Evolutionary conservation across 345 rosid genomes (phyloP).

Genomic region (Xanthoceras sorbifolium): DNA sequence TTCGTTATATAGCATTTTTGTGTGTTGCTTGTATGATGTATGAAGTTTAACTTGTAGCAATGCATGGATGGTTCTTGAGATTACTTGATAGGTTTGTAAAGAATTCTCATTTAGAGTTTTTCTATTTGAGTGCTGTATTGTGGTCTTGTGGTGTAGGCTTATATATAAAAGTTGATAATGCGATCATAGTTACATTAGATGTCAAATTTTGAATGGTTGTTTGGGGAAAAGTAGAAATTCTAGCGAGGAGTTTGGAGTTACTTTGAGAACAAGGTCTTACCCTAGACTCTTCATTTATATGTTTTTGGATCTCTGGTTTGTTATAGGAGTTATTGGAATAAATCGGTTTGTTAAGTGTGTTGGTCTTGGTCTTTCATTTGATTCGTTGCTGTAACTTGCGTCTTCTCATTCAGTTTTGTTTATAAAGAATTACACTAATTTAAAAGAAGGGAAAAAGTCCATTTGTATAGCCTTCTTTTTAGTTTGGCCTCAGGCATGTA

Average conservation of each 20-base stretch:
- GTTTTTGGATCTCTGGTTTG: too few species aligned
- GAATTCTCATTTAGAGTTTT: neutral
- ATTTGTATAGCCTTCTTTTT: neutral
- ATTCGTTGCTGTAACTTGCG: too few species aligned
- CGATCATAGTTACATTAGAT: neutral
- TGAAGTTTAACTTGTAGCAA: neutral
- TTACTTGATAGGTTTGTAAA: neutral
- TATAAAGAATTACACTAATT: too few species aligned
- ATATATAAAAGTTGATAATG: neutral
- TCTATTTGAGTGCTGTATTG: neutral
- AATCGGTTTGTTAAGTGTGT: too few species aligned
- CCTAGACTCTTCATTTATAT: too few species aligned
- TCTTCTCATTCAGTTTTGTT: too few species aligned
- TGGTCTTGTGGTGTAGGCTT: neutral
- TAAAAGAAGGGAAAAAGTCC: too few species aligned
- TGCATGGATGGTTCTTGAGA: neutral
- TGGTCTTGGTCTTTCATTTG: too few species aligned
- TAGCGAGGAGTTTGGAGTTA: neutral
- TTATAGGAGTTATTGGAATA: too few species aligned
- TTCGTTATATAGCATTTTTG: neutral
- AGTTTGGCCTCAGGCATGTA: too few species aligned
- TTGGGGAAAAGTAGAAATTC: neutral
- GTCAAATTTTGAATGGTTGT: neutral
- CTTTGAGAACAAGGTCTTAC: neutral
- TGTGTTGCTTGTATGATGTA: neutral